Evolutionary conservation across 1,139 yeast species (phyloP), one percentile per base, ranked within the genome.

Genomic region (Geotrichum histeridarum): DNA sequence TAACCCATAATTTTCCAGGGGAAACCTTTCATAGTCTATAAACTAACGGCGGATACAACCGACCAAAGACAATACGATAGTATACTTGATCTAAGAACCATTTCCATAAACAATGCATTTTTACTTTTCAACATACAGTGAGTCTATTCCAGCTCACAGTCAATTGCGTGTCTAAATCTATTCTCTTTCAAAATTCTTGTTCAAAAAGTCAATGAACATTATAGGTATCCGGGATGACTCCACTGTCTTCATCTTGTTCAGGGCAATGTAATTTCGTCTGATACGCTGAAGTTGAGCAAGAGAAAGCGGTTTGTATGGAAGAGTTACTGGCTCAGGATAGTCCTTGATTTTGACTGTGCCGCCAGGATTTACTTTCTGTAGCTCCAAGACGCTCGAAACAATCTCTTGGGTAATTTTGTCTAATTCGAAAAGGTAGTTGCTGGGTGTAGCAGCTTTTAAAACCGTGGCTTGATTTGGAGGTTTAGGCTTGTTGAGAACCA

Each of bases 271-370:
- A 31, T 91, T 84, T 61, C 99, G 77, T 67, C 96, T 77, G 30
- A 87, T 77, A 59, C 98, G 76, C 64, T 91, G 96, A 53, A 93
- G 69, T 63, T 86, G 90, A 0, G 96, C 89, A 38, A 85, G 74
- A 12, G 90, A 80, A 9, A 88, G 81, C 1, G 77, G 71, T 9
- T 75, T 74, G 2, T 81, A 67, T 0, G 97, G 97, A 66, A 91
- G 72, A 12, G 79, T 80, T 2, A 89, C 79, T 18, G 70, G 72
- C 6, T 67, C 71, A 2, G 66, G 66, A 17, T 69, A 67, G 14
- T 71, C 77, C 44, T 70, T 67, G 5, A 78, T 64, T 47, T 67
- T 74, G 2, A 73, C 73, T 2, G 51, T 79, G 1, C 87, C 87
- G 0, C 80, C 74, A 0, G 80, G 73, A 47, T 76, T 76, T 50